Conservation (phyloP, 1,284 basidiomycete species). For the Agroathelia rolfsii region DNA sequence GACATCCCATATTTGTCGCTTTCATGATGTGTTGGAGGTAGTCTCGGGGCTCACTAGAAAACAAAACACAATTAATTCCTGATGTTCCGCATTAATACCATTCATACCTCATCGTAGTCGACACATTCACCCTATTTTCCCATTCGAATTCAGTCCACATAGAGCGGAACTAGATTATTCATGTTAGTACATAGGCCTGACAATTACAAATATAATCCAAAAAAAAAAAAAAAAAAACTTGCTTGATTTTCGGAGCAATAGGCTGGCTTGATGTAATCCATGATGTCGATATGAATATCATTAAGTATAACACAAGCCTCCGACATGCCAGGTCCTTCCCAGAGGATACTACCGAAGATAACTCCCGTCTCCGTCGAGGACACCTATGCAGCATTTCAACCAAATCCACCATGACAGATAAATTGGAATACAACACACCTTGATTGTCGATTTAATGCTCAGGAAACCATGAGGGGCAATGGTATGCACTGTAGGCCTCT, state of each 20-base stretch:
- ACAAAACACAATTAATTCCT: slow-evolving; percentile 20
- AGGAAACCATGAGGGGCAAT: slow-evolving; percentile 97
- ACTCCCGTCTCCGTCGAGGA: slow-evolving; percentile 97
- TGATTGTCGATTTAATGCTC: slow-evolving; percentile 97
- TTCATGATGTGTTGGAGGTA: slow-evolving; percentile 89
- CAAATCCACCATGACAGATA: neutral
- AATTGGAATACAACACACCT: slow-evolving; percentile 36
- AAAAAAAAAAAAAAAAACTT: slow-evolving; percentile 15
- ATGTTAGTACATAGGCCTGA: slow-evolving; percentile 7
- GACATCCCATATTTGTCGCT: slow-evolving; percentile 90
- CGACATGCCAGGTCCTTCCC: slow-evolving; percentile 83
- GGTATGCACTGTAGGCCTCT: slow-evolving; percentile 88
- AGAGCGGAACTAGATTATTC: slow-evolving; percentile 64
- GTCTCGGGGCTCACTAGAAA: slow-evolving; percentile 58
- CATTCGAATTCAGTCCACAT: slow-evolving; percentile 99
- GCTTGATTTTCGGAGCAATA: slow-evolving; percentile 94
- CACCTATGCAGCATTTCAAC: slow-evolving; percentile 28
- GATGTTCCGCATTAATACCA: no score
- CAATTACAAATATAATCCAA: slow-evolving; percentile 1
- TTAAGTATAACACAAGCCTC: slow-evolving; percentile 90
- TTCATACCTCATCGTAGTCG: slow-evolving; percentile 72
- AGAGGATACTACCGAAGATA: slow-evolving; percentile 97
- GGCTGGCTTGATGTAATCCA: slow-evolving; percentile 99
- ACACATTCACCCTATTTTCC: slow-evolving; percentile 96
- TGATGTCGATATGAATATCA: slow-evolving; percentile 98